Conservation (phyloP, 805 yeast species). For the Starmerella potacharoeniae region DNA sequence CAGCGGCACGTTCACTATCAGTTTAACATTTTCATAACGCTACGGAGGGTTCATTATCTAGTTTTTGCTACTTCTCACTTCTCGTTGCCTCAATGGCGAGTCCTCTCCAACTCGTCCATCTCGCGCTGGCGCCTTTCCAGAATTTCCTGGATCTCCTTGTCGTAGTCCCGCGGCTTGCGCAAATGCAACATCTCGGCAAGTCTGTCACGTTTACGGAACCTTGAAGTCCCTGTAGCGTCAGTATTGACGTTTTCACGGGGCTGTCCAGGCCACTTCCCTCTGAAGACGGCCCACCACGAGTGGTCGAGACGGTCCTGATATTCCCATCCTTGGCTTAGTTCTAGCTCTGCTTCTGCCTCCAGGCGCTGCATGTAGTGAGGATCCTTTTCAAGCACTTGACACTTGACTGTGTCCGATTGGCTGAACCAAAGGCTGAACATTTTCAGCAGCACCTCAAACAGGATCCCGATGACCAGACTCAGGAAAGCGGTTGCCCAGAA, state of each 20-base stretch:
- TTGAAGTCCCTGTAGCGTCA: neutral
- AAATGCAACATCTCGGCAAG: constrained; percentile 25
- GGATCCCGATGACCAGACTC: constrained; percentile 44
- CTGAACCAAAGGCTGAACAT: constrained; percentile 42
- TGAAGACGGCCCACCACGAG: constrained; percentile 50
- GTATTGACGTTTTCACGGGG: constrained; percentile 2
- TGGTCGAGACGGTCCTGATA: constrained; percentile 49
- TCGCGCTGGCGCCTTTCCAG: constrained; percentile 30
- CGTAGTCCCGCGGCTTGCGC: constrained; percentile 26
- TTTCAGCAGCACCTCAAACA: constrained; percentile 55
- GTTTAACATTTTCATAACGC: too few relatives aligned
- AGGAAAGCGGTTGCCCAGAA: constrained; percentile 77
- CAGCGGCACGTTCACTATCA: too few relatives aligned
- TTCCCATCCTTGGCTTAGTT: constrained; percentile 49
- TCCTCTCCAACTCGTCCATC: constrained; percentile 12
- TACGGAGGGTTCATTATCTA: neutral
- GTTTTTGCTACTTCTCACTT: neutral
- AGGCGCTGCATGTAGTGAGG: constrained; percentile 51
- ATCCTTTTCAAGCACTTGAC: constrained; percentile 66
- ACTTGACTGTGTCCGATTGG: constrained; percentile 69
- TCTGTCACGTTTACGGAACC: constrained; percentile 15
- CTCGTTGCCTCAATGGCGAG: neutral
- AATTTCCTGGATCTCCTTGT: constrained; percentile 30
- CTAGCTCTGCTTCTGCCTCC: constrained; percentile 61
- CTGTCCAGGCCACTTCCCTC: constrained; percentile 25